Evolutionary conservation across 306 rosid species (phyloP).

Genomic region (Cucumis cinereus): DNA sequence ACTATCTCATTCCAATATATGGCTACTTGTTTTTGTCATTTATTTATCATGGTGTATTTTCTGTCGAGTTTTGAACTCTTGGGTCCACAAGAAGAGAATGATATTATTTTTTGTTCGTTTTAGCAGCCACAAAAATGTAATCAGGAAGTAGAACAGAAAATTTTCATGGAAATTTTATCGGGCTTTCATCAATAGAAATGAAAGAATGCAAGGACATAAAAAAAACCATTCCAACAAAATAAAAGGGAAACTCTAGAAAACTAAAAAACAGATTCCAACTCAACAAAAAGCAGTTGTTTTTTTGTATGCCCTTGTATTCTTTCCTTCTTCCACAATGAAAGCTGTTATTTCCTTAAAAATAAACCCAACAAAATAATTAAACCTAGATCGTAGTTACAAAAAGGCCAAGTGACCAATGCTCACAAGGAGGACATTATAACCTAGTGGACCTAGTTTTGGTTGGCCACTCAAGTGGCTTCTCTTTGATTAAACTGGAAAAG

Average conservation of each 20-base stretch:
- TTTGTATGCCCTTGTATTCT: too few relatives aligned
- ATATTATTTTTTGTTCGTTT: neutral
- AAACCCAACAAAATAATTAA: too few relatives aligned
- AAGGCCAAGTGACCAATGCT: too few relatives aligned
- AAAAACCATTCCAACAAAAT: too few relatives aligned
- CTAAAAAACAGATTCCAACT: too few relatives aligned
- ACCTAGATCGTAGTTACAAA: too few relatives aligned
- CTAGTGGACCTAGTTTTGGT: neutral
- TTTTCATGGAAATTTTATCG: neutral
- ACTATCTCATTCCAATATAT: neutral
- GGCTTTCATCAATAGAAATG: too few relatives aligned
- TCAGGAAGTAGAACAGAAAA: neutral
- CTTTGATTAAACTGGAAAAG: neutral
- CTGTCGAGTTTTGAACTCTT: neutral
- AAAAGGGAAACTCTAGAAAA: too few relatives aligned
- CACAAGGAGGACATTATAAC: neutral
- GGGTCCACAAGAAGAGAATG: neutral
- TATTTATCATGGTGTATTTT: neutral
- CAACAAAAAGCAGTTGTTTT: too few relatives aligned
- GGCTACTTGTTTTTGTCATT: neutral
- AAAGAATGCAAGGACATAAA: too few relatives aligned
- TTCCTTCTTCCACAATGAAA: too few relatives aligned
- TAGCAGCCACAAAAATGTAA: neutral
- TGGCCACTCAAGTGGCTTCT: constrained; percentile 4
- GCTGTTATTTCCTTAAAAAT: too few relatives aligned